A percentile compares a stretch with the other conserved stretches of the same genome.
Conservation (phyloP, 495 filamentous ascomycete species). For the Hypoxylon trugodes region DNA sequence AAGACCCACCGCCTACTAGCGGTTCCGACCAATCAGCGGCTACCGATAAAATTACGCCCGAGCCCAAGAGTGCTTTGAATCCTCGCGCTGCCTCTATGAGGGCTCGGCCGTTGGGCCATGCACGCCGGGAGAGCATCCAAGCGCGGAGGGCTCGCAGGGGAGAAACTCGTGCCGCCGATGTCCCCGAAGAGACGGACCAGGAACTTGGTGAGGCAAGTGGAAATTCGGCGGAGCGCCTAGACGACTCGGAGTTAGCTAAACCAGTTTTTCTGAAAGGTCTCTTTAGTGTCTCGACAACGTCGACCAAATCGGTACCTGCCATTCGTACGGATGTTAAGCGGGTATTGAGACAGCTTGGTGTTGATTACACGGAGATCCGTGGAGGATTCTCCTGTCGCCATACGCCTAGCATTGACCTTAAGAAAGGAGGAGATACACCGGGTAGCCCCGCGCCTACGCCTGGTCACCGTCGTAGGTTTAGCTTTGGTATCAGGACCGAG, state of each 20-base stretch:
- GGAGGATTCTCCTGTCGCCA: constrained; percentile 92
- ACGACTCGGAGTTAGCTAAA: constrained; percentile 72
- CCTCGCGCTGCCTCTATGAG: constrained; percentile 69
- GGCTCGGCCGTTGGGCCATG: constrained; percentile 90
- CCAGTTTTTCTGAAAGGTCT: constrained; percentile 97
- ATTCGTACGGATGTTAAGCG: constrained; percentile 93
- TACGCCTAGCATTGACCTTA: constrained; percentile 86
- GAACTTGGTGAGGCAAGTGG: constrained; percentile 62
- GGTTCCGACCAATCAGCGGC: constrained; percentile 75
- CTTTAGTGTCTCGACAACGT: constrained; percentile 97
- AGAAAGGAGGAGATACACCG: constrained; percentile 68
- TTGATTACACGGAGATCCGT: constrained; percentile 89
- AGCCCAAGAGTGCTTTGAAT: constrained; percentile 50
- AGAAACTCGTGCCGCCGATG: constrained; percentile 72
- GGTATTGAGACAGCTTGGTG: constrained; percentile 84
- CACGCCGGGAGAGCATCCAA: constrained; percentile 88
- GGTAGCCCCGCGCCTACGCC: constrained; percentile 61
- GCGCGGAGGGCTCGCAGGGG: constrained; percentile 70
- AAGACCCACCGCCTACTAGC: constrained; percentile 74
- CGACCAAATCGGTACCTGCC: constrained; percentile 82
- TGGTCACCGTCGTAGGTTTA: constrained; percentile 78
- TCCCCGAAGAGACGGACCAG: constrained; percentile 81
- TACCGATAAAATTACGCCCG: constrained; percentile 51
- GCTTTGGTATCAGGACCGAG: constrained; percentile 73
- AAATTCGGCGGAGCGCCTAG: constrained; percentile 59